These are phyloP conservation scores for Sanghuangporus baumii DNA, from an alignment of 1,284 basidiomycete species.

Conservation along the genomic window DNA sequence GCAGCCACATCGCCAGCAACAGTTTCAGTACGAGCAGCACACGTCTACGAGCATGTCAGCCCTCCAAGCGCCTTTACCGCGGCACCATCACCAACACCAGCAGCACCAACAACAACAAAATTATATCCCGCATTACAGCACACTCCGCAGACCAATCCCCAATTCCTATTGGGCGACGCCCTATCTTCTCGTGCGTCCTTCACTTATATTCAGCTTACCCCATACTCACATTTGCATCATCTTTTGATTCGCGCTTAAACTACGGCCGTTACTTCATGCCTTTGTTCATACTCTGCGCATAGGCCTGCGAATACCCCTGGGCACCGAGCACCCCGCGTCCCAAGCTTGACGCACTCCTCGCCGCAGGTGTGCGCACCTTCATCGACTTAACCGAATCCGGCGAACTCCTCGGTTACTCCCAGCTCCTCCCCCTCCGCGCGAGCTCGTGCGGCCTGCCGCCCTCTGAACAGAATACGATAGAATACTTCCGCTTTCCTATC, in stretches of 20 bases:
- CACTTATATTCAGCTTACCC: neutral
- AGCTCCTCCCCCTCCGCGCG: conserved; percentile 50
- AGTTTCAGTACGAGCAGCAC: neutral
- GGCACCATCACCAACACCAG: neutral
- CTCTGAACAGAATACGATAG: conserved; percentile 33
- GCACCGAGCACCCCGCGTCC: conserved; percentile 40
- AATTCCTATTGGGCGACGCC: conserved; percentile 79
- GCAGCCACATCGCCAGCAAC: neutral
- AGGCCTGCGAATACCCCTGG: conserved; percentile 75
- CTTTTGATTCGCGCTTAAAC: too few species aligned
- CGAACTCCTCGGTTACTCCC: conserved; percentile 60
- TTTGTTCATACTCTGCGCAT: neutral
- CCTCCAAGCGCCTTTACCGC: conserved; percentile 25
- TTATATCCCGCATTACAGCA: conserved; percentile 21
- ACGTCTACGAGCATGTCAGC: neutral
- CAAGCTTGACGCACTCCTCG: conserved; percentile 64
- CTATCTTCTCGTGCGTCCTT: conserved; percentile 37
- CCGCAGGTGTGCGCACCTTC: conserved; percentile 60
- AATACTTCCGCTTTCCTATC: conserved; percentile 73
- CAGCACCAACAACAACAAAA: too few species aligned
- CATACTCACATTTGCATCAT: neutral
- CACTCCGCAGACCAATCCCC: conserved; percentile 46
- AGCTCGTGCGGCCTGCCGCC: conserved; percentile 47
- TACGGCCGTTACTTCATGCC: neutral
- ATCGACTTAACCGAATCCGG: conserved; percentile 72